A percentile compares a stretch with the other conserved stretches of the same genome.
These are phyloP conservation scores for Waitea zeae DNA, from an alignment of 1,284 basidiomycete genomes.

Conservation along the genomic window DNA sequence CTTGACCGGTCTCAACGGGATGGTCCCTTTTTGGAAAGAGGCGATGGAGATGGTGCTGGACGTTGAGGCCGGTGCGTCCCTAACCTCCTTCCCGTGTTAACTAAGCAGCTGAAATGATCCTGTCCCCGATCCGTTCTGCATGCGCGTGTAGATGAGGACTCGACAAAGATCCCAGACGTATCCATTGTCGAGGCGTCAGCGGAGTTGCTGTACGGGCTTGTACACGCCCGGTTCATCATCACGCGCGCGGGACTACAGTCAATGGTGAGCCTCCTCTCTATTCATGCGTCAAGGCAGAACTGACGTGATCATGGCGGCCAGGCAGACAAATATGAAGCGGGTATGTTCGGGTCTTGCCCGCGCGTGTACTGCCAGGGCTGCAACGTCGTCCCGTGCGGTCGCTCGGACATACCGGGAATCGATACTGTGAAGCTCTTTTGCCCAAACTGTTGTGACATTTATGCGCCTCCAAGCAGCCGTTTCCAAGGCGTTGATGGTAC, in stretches of 20 bases:
- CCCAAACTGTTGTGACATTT: slow-evolving; percentile 97
- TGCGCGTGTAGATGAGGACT: slow-evolving; percentile 63
- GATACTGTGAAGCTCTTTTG: slow-evolving; percentile 99
- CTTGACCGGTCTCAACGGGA: slow-evolving; percentile 84
- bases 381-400: slow-evolving; percentile 89
- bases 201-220: slow-evolving; percentile 92
- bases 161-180: slow-evolving; percentile 83
- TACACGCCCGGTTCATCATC: slow-evolving; percentile 94
- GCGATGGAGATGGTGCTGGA: slow-evolving; percentile 99
- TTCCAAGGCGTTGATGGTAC: slow-evolving; percentile 93
- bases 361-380: slow-evolving; percentile 86
- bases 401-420: slow-evolving; percentile 91
- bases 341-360: slow-evolving; percentile 89
- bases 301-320: slow-evolving; percentile 21
- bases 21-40: slow-evolving; percentile 99
- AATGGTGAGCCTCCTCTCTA: slow-evolving; percentile 59
- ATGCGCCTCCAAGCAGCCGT: slow-evolving; percentile 86
- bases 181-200: slow-evolving; percentile 97
- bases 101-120: no score
- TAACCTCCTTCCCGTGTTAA: slow-evolving; percentile 7
- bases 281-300: slow-evolving; percentile 8
- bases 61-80: slow-evolving; percentile 82
- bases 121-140: background rate
- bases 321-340: slow-evolving; percentile 93
- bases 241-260: slow-evolving; percentile 87